Base-by-base conservation (phyloP, 2,329 filamentous ascomycete genomes). In the Microsporum canis region DNA sequence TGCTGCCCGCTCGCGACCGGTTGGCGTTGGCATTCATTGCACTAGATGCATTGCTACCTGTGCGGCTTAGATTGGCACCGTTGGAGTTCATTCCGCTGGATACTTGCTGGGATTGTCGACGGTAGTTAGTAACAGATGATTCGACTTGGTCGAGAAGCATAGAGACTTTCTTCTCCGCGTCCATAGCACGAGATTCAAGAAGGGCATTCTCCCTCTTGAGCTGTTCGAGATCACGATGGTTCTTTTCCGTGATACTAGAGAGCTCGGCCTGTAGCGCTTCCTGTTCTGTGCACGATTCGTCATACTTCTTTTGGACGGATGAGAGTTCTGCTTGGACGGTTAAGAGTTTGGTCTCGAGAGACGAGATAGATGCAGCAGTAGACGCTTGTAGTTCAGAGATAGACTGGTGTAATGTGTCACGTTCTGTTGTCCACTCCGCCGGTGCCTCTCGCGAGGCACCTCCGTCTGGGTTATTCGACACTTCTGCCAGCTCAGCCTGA, bases 91-190 rank as follows among this genome's bases (percentile, higher is more conserved):
- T 63, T 65, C 60, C 60, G 49, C 31, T 23, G 6, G 56, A 6
- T 14, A 70, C 70, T 62, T 74, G 71, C 65, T 83, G 78, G 3
- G 82, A 83, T 67, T 84, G 90, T 45, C 94, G 88, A 60, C 94
- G 88, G 74, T 97, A 97, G 72, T 89, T 95, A 75, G 94, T 91
- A 14, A 99, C 94, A 3, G 90, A 95, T 45, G 86, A 85, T 73
- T 95, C 92, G 41, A 99, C 91, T 71, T 97, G 92, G 72, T 97
- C 91, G 10, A 99, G 84, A 57, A 99, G 84, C 69, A 96, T 83
- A 36, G 89, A 89, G 27, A 99, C 94, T 70, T 95, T 95, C 66
- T 89, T 86, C 76, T 99, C 94, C 0, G 94, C 94, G 72, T 96
- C 92, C 58, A 84, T 80, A 4, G 91, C 92, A 49, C 92, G 88